Conservation (phyloP, 148 eudicot species). For the Pouteria glomerata region DNA sequence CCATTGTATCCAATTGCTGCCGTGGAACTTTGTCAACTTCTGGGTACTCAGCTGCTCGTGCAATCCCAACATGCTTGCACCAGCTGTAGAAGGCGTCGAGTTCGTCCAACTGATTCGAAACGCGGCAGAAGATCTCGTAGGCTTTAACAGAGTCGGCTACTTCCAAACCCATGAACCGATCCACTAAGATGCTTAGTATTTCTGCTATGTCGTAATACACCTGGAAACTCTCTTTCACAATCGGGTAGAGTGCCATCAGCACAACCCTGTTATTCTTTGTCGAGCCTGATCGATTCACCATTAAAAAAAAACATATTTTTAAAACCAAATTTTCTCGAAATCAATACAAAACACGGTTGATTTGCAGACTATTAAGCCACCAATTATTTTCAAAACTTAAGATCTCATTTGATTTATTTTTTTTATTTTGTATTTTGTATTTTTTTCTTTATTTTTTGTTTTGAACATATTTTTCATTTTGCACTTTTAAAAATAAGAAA, state of each 20-base stretch:
- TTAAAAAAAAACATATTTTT: no score
- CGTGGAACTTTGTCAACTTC: slow-evolving; percentile 57
- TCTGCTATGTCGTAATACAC: slow-evolving; percentile 62
- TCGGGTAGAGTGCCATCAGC: slow-evolving; percentile 55
- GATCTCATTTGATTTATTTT: no score
- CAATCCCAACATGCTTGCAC: slow-evolving; percentile 51
- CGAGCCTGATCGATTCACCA: slow-evolving; percentile 41
- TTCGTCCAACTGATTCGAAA: slow-evolving; percentile 77
- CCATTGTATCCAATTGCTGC: slow-evolving; percentile 72
- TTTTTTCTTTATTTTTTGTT: no score
- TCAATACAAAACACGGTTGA: no score
- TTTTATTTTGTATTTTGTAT: no score
- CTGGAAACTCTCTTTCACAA: slow-evolving; percentile 61
- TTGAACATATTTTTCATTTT: no score
- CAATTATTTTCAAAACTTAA: no score
- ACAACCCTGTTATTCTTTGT: slow-evolving; percentile 61
- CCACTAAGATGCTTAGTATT: slow-evolving; percentile 43
- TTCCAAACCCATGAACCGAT: slow-evolving; percentile 58
- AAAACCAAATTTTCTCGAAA: no score
- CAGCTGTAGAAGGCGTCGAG: slow-evolving; percentile 58
- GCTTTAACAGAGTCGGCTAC: slow-evolving; percentile 47
- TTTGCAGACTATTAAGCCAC: no score
- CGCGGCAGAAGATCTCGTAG: slow-evolving; percentile 43
- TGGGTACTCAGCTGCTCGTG: slow-evolving; percentile 70
- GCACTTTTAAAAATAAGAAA: no score